Conservation (phyloP, 495 filamentous ascomycete genomes). For the Xylaria telfairii region DNA sequence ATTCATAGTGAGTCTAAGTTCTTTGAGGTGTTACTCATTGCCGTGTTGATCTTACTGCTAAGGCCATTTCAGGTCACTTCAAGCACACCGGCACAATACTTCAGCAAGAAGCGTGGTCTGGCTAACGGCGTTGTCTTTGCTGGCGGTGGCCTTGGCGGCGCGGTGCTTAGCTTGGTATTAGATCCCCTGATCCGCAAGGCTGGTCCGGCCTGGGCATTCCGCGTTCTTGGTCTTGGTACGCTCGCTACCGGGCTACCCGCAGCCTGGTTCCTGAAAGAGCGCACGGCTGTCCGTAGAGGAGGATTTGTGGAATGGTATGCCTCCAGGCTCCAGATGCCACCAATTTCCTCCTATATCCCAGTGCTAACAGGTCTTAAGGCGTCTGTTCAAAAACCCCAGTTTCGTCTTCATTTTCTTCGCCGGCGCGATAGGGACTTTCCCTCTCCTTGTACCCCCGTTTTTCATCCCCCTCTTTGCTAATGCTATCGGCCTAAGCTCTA, state of each 20-base stretch:
- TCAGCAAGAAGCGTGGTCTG: conserved; percentile 58
- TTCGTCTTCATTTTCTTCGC: conserved; percentile 60
- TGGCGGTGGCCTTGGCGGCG: conserved; percentile 60
- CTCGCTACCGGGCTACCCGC: conserved; percentile 55
- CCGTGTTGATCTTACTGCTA: neutral
- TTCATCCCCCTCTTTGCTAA: conserved; percentile 54
- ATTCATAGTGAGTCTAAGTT: conserved; percentile 21
- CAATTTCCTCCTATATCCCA: neutral
- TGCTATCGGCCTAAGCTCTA: conserved; percentile 51
- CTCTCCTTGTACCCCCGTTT: conserved; percentile 65
- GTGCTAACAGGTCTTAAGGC: conserved; percentile 35
- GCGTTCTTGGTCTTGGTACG: conserved; percentile 49
- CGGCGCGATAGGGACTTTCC: conserved; percentile 65
- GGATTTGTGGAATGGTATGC: conserved; percentile 58
- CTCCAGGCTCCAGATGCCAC: neutral
- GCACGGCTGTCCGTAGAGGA: conserved; percentile 48
- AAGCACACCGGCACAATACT: conserved; percentile 60
- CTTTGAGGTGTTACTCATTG: neutral
- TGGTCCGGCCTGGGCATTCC: conserved; percentile 62
- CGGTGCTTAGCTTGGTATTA: conserved; percentile 55
- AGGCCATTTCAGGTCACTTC: conserved; percentile 48
- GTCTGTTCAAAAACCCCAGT: conserved; percentile 55
- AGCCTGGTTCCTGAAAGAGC: conserved; percentile 63
- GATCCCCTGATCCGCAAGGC: conserved; percentile 53
- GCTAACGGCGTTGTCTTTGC: conserved; percentile 64